These are phyloP conservation scores for Rhododendron griersonianum DNA, from an alignment of 148 eudicot species.

Conservation along the genomic window DNA sequence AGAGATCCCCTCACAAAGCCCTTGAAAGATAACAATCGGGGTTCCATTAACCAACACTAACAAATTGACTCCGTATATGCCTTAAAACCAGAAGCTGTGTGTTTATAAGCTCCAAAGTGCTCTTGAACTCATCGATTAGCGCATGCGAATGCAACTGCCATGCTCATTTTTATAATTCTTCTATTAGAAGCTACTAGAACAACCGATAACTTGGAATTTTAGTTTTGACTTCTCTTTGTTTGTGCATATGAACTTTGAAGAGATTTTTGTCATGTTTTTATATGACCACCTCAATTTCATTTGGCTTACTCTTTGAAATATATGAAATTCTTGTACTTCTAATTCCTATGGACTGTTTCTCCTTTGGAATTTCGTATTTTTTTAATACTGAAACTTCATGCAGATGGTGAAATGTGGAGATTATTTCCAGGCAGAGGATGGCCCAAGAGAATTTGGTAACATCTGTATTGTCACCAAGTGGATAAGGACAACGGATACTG, in stretches of 20 bases:
- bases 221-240: background rate
- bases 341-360: background rate
- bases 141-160: background rate
- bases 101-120: background rate
- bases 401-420: conserved; percentile 92
- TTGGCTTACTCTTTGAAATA: background rate
- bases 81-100: background rate
- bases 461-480: conserved; percentile 57
- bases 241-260: background rate
- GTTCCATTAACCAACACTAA: background rate
- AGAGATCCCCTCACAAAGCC: background rate
- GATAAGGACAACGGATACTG: conserved; percentile 51
- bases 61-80: background rate
- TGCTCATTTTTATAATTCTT: conserved; percentile 1
- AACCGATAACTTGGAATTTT: background rate
- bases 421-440: conserved; percentile 89
- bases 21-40: background rate
- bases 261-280: background rate
- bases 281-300: background rate
- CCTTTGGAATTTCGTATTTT: background rate
- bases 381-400: background rate
- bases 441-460: conserved; percentile 85
- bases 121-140: background rate
- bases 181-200: background rate
- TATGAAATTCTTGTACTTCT: background rate